These are phyloP conservation scores for Ziziphus jujuba DNA, from an alignment of 306 rosid species.

Conservation along the genomic window DNA sequence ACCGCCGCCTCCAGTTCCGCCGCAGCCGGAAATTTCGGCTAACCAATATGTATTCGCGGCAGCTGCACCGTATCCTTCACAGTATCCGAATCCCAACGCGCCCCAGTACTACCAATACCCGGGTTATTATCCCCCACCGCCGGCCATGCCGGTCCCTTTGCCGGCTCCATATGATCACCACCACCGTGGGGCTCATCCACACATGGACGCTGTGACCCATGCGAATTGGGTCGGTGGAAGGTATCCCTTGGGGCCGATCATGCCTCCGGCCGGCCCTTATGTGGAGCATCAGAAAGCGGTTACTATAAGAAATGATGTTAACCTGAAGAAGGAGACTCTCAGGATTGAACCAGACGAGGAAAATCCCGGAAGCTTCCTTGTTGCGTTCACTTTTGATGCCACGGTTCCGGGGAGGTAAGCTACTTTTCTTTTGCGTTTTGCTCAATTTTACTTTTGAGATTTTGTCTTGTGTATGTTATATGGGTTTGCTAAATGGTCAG, in stretches of 20 bases:
- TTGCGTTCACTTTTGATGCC: constrained; percentile 80
- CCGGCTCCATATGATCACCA: constrained; percentile 84
- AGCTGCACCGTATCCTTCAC: constrained; percentile 63
- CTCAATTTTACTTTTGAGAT: background rate
- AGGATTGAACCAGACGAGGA: constrained; percentile 72
- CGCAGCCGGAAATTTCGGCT: constrained; percentile 63
- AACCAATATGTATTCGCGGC: constrained; percentile 64
- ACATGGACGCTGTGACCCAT: constrained; percentile 41
- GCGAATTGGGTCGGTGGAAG: constrained; percentile 62
- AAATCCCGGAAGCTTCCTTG: constrained; percentile 64
- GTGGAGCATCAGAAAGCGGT: constrained; percentile 95
- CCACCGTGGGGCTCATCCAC: constrained; percentile 43
- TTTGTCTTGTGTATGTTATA: background rate
- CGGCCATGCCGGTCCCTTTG: constrained; percentile 50
- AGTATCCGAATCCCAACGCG: constrained; percentile 41
- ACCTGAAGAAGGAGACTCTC: constrained; percentile 86
- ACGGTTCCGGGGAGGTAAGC: constrained; percentile 81
- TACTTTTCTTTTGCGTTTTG: background rate
- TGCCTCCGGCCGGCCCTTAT: constrained; percentile 53
- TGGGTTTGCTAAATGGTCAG: background rate
- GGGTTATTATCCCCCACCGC: constrained; percentile 59
- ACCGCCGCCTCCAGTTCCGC: constrained; percentile 54
- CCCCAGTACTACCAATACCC: constrained; percentile 63
- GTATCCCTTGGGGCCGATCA: constrained; percentile 53
- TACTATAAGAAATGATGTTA: constrained; percentile 83